phyloP scores from a whole-genome alignment of 305 asterid species.

The Ajuga reptans region DNA sequence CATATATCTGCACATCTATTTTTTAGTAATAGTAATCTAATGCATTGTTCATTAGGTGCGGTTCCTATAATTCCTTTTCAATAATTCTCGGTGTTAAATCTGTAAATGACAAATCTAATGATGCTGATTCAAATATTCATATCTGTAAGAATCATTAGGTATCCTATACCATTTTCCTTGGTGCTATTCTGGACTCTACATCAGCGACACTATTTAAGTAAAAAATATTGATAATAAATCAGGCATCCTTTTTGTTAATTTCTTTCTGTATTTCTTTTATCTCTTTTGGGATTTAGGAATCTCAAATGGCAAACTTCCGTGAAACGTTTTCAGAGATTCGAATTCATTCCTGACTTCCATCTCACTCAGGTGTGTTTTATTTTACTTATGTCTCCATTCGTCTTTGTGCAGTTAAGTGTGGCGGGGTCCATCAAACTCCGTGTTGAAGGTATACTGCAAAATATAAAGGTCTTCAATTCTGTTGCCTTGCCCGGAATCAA shows the following conservation, averaged over 20 bases:
- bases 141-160: background rate
- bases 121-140: background rate
- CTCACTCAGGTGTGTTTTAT: background rate
- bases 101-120: background rate
- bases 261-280: background rate
- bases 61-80: background rate
- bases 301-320: too few relatives aligned
- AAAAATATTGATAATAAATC: too few relatives aligned
- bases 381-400: background rate
- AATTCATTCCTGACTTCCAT: background rate
- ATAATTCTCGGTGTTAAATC: background rate
- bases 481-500: constrained; percentile 38
- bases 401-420: constrained; percentile 47
- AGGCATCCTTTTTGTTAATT: too few relatives aligned
- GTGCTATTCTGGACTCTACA: background rate
- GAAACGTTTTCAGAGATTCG: background rate
- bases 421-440: constrained; percentile 36
- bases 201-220: background rate
- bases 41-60: background rate
- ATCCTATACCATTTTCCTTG: background rate
- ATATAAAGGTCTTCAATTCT: constrained; percentile 38
- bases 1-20: background rate
- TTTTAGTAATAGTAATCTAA: background rate
- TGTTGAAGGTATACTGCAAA: constrained; percentile 30
- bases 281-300: background rate